Evolutionary conservation across 2,329 filamentous ascomycete genomes (phyloP), one percentile per base, ranked within the genome.

Genomic region (Dendryphion nanum): DNA sequence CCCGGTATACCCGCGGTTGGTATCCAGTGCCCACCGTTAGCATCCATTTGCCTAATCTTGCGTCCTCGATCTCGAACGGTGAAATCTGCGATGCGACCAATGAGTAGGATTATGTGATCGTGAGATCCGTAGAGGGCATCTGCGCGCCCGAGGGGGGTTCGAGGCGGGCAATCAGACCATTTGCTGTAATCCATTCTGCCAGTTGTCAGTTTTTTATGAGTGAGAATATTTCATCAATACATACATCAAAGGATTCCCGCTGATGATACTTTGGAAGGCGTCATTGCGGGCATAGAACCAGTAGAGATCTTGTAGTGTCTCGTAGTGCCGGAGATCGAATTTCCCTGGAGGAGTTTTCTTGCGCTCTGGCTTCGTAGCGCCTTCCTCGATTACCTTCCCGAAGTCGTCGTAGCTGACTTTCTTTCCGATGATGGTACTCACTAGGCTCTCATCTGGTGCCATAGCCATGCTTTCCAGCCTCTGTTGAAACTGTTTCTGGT

Each of bases 281-380:
- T 97, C 93, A 73, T 96, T 93, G 65, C 95, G 95, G 53, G 80
- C 84, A 61, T 90, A 96, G 86, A 89, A 96, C 90, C 91, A 98
- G 59, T 86, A 94, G 4, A 97, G 69, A 66, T 97, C 93, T 47
- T 86, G 81, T 26, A 93, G 74, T 13, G 86, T 83, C 55, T 93
- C 86, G 55, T 86, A 95, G 28, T 79, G 82, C 45, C 88, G 83
- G 33, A 95, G 76, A 44, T 97, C 90, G 13, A 67, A 33, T 47
- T 53, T 47, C 10, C 10, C 8, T 30, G 29, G 29, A n/a, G 16
- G 16, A 17, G 10, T n/a, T 8, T 16, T 30, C 8, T 10, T 4
- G 10, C 29, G 8, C 10, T 26, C 23, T 51, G 28, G 6, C 30
- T 41, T 44, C 72, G 71, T 13, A 19, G 72, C 37, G 18, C 47